Evolutionary conservation across 768 basidiomycete genomes (phyloP).

Genomic region (Boletus eberwhitei): DNA sequence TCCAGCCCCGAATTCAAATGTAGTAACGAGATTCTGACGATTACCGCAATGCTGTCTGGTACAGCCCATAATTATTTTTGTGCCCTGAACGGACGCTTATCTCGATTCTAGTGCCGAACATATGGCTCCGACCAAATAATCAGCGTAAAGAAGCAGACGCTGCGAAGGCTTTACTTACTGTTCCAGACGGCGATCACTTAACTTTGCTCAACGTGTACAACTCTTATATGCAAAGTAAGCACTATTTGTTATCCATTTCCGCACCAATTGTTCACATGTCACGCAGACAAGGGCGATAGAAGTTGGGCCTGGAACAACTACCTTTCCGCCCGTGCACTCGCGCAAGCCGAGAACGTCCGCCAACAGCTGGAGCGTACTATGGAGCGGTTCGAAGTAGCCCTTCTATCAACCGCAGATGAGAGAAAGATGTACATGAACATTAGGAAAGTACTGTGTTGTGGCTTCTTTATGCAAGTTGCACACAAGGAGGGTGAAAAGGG

Average conservation of each 20-base stretch:
- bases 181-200: slow-evolving; percentile 96
- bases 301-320: slow-evolving; percentile 93
- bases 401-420: slow-evolving; percentile 66
- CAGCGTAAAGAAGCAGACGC: slow-evolving; percentile 88
- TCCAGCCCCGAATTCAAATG: slow-evolving; percentile 93
- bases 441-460: slow-evolving; percentile 80
- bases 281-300: slow-evolving; percentile 66
- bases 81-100: background rate
- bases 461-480: slow-evolving; percentile 98
- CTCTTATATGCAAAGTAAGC: slow-evolving; percentile 78
- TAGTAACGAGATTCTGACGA: slow-evolving; percentile 92
- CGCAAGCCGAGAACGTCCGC: slow-evolving; percentile 92
- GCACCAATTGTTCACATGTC: background rate
- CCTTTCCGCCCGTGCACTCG: slow-evolving; percentile 75
- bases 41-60: slow-evolving; percentile 97
- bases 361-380: slow-evolving; percentile 84
- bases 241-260: background rate
- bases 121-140: slow-evolving; percentile 91
- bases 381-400: slow-evolving; percentile 83
- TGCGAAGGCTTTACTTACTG: slow-evolving; percentile 82
- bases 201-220: slow-evolving; percentile 96
- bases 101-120: slow-evolving; percentile 62
- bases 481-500: slow-evolving; percentile 92
- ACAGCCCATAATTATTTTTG: slow-evolving; percentile 15
- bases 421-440: slow-evolving; percentile 71